Evolutionary conservation across 169 alveolate genomes (phyloP), one percentile per base, ranked within the genome.

Genomic region (Plasmodium billcollinsi): DNA sequence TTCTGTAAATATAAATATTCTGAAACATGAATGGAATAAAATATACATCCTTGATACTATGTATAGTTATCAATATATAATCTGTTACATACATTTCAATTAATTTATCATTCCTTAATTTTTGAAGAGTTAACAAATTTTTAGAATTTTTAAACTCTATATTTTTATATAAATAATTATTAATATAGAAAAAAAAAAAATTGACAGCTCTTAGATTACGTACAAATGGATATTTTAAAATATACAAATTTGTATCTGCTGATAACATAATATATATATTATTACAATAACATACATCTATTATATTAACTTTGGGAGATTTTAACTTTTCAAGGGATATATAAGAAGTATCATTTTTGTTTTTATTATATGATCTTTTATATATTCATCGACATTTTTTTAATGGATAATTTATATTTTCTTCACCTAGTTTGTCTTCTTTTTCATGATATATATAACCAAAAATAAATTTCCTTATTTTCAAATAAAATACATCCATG

Each of bases 401-500:
- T 24, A 47, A 4, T 18, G 0, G 61, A 43, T 26, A 3, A 33
- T 33, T 33, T 33, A 4, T 33, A 3, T 33, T 33, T 33, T 33
- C 45, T 33, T 33, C 45, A 21, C 47, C 11, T 2, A 66, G 14
- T 54, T 69, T 69, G 47, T 47, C 45, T 24, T 45, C 11, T 47
- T 26, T 24, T 18, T 33, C 45, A 33, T 33, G 45, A 58, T 20
- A 43, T 33, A 58, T 20, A 43, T 33, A 56, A 18, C 85, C 90
- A 80, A 58, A 80, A 80, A 69, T 80, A 80, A 45, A 80, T 80
- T n/a, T 80, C 70, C 43, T 80, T 80, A 69, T 80, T 69, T 80
- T 80, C 90, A 69, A 80, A 80, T 62, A 80, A 56, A 20, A 80
- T 61, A 66, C 90, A 80, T 1, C 90, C 90, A 67, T 80, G 90